Percentiles rank a stretch among this genome's conserved stretches.
These are phyloP conservation scores for Solanum acaule DNA, from an alignment of 257 asterid species.

Conservation along the genomic window DNA sequence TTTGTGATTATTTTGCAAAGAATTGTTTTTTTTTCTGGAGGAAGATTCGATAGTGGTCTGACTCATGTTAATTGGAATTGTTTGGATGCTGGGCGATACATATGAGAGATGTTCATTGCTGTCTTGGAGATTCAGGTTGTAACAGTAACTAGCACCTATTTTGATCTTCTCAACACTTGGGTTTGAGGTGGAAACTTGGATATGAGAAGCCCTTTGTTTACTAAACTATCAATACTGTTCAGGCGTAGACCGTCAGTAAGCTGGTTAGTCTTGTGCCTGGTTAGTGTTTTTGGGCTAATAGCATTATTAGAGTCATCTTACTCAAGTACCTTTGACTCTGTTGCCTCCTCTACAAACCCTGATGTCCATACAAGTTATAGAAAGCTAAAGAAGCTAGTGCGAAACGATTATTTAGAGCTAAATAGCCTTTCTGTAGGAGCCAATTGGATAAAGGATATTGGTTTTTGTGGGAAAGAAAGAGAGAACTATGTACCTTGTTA, in stretches of 20 bases:
- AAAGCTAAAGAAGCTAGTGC: conserved; percentile 60
- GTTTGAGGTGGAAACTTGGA: conserved; percentile 26
- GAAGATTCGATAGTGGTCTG: conserved; percentile 11
- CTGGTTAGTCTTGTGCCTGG: conserved; percentile 62
- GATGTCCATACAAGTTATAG: conserved; percentile 47
- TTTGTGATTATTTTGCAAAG: not conserved
- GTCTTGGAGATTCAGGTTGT: conserved; percentile 28
- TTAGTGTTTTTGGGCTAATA: conserved; percentile 47
- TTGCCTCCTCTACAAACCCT: conserved; percentile 28
- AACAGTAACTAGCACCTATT: conserved; percentile 19
- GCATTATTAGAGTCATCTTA: conserved; percentile 61
- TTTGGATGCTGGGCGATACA: conserved; percentile 22
- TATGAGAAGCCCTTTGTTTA: conserved; percentile 88
- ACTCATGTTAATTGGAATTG: conserved; percentile 26
- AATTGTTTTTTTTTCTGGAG: not conserved
- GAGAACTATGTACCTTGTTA: conserved; percentile 88
- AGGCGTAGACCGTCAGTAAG: conserved; percentile 67
- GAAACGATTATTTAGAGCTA: conserved; percentile 58
- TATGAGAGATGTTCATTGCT: conserved; percentile 25
- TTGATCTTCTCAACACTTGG: conserved; percentile 5
- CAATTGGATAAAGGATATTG: conserved; percentile 40
- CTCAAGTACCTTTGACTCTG: conserved; percentile 38
- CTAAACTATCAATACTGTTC: conserved; percentile 36
- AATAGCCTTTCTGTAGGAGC: conserved; percentile 30
- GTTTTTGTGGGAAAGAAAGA: conserved; percentile 74